Evolutionary conservation across 179 eudicot species (phyloP), one percentile per base, ranked within the genome.

Genomic region (Monotropa hypopitys): DNA sequence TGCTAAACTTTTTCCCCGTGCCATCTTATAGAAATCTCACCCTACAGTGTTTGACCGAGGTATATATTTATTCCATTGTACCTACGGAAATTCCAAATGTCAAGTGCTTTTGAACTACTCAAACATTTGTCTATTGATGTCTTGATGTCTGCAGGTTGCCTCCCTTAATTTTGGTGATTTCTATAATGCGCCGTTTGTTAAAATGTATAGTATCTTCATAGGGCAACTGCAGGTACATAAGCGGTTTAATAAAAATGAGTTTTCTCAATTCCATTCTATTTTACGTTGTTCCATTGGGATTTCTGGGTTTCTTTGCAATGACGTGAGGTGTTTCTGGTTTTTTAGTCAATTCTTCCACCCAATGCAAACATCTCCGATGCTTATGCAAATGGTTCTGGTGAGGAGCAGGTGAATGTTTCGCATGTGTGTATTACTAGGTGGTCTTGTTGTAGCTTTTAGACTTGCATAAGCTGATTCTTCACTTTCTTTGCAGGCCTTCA

Each of bases 31-130:
- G 99, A 38, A 96, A 96, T 86, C 91, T 93, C 49, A 91, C 96
- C 32, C 98, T 96, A 38, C 99, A 93, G 74, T 96, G 99, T 77
- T 85, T 94, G 80, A 91, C 97, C 35, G 99, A 96, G 94, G 99
- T 96, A 84, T 79, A 12, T 46, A 51, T 30, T 76, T 71, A 1
- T 54, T 68, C 49, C 63, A 7, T 62, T 28, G 42, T 70, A 40
- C 38, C 42, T 30, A 15, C 2, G 0, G 13, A 7, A 42, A 50
- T 49, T n/a, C 15, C 32, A 43, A 50, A 49, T 16, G 12, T 9
- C 21, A 51, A 49, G 10, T 65, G 59, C 74, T 77, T 20, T 38
- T 21, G 45, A 49, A 59, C 63, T 76, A 16, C 63, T 66, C 50
- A 46, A 43, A 67, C 32, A 3, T 33, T 42, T 11, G 32, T 16